These are phyloP conservation scores for Evansstolkia leycettana DNA, from an alignment of 495 filamentous ascomycete species.

Conservation along the genomic window DNA sequence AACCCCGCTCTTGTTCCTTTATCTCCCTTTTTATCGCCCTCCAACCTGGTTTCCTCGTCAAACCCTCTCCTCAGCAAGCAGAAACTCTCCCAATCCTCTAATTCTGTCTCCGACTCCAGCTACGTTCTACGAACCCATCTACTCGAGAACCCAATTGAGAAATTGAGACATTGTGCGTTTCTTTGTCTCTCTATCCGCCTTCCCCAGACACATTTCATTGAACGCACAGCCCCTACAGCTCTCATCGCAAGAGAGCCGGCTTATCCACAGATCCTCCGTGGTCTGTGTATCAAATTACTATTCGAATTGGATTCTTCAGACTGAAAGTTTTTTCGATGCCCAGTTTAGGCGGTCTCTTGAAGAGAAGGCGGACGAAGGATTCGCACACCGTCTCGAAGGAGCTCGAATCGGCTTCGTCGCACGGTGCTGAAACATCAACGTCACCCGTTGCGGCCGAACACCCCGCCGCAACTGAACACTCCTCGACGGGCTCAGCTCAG, in stretches of 20 bases:
- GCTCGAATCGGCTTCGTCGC: slow-evolving; percentile 41
- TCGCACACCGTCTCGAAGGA: slow-evolving; percentile 42
- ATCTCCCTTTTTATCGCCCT: neutral
- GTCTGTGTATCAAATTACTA: slow-evolving; percentile 1
- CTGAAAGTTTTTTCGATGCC: slow-evolving; percentile 24
- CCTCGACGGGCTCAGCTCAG: slow-evolving; percentile 5
- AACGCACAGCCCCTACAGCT: too few species aligned
- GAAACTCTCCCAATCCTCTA: too few species aligned
- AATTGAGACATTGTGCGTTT: too few species aligned
- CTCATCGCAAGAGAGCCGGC: neutral
- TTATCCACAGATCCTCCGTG: neutral
- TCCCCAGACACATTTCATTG: too few species aligned
- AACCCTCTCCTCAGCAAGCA: slow-evolving; percentile 2
- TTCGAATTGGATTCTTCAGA: slow-evolving; percentile 2
- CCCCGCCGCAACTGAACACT: slow-evolving; percentile 12
- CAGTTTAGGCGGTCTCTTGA: slow-evolving; percentile 63
- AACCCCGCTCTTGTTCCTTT: slow-evolving; percentile 1
- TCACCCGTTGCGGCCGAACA: slow-evolving; percentile 25
- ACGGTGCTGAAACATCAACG: slow-evolving; percentile 34
- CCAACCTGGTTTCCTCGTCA: slow-evolving; percentile 1
- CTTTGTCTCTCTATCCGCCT: neutral
- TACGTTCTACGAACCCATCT: too few species aligned
- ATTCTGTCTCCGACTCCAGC: too few species aligned
- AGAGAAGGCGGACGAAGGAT: slow-evolving; percentile 96
- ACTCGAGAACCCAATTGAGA: too few species aligned